Evolutionary conservation across 352 stramenopile genomes (phyloP), one percentile per base, ranked within the genome.

Genomic region (Hyaloperonospora brassicae): DNA sequence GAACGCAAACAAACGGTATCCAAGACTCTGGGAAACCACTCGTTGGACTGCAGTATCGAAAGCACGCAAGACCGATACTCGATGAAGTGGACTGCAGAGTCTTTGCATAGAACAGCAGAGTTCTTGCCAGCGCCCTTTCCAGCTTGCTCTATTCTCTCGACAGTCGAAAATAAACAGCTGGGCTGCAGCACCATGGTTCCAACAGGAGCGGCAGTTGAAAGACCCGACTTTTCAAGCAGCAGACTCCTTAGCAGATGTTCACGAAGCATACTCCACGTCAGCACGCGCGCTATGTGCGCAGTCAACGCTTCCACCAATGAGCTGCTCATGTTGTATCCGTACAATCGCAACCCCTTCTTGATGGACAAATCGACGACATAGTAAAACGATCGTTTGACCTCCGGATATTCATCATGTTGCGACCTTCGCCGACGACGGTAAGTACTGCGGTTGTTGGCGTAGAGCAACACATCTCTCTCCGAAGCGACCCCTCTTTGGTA

Each of bases 281-380:
- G 47, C 38, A 88, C 61, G 10, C 75, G 68, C 8, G 79, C 70
- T 8, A 84, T 49, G 38, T 86, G 66, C 7, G 73, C 66, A 2
- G 76, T 53, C 23, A 93, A 56, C 2, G 62, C 64, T 21, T 93
- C 82, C 13, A 86, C 59, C 12, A 90, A 60, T 40, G 70, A 61
- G 0, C 61, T 55, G 39, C 80, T 88, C 70, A 90, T 79, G 50
- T 93, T 93, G 66, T 93, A 93, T 43, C 72, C 82, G 45, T 84
- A 87, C 17, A 87, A 58, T 0, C 62, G 62, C 23, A 93, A 40
- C 0, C 82, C 82, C 27, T 68, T 76, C n/a, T 46, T 66, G 7
- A 67, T 66, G 0, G 79, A 92, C 9, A 92, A 39, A 25, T 88
- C 76, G 14, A 89, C 51, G 25, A 89, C 59, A 47, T 88, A 90